Evolutionary conservation across 306 rosid genomes (phyloP), one percentile per base, ranked within the genome.

Genomic region (Vigna mungo): DNA sequence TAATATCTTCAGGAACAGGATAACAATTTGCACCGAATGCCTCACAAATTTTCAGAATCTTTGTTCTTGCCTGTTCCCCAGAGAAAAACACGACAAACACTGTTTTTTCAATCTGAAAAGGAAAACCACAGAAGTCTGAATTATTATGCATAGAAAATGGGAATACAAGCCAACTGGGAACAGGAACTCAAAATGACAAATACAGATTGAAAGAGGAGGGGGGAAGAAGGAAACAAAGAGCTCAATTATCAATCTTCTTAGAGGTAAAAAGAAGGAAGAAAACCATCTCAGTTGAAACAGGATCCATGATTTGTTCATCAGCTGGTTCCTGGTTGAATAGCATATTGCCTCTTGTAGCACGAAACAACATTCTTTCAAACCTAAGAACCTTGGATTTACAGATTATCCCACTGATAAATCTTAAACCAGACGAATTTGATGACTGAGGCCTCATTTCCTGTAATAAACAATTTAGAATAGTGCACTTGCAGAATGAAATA

Each of bases 311-410:
- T 80, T 84, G 86, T 61, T 88, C 97, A 80, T 89, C 98, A 54
- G 90, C 91, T 39, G 90, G 80, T 48, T 97, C 97, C 78, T 91
- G 99, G 82, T 96, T 96, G 86, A 96, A 96, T 85, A 96, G 89
- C 97, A 96, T 89, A 84, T 96, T 96, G 78, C 99, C 99, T 86
- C 99, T 91, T 27, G 99, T 96, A 68, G 99, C 94, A 78, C 99
- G 99, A 77, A 96, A 93, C 83, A 96, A 60, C 92, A 96, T 93
- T 88, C 99, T 93, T 87, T 96, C 98, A 78, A 96, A 96, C 79
- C 91, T 88, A 51, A 88, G 93, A 85, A 79, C 86, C 81, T 92
- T 93, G 72, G 97, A 88, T 80, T 87, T 86, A 83, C 94, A 96
- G 64, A 96, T 93, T 77, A 96, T 89, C 81, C 99, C 99, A 84